Base-by-base conservation (phyloP, 352 stramenopile species). In the Globisporangium nunn region DNA sequence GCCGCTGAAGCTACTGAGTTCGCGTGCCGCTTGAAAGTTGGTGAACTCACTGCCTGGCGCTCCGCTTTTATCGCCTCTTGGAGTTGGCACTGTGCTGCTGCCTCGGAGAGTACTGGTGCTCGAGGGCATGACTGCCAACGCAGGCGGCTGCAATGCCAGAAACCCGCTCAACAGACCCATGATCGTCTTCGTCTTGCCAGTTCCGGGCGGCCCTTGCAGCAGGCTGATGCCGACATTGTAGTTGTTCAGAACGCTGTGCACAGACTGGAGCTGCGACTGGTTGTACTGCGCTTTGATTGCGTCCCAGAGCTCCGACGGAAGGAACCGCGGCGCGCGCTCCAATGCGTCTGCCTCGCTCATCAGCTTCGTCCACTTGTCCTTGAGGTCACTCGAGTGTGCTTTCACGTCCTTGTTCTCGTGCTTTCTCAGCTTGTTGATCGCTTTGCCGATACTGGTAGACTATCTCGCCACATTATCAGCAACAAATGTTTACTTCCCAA, bases 161-260 rank as follows among this genome's bases (percentile, higher is more conserved):
- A 93, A 78, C 6, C 85, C 81, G 47, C 83, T 93, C 1, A 95
- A 59, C 7, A 95, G 49, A 0, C 70, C 85, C 78, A 95, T 87
- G 46, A 97, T 93, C 4, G 91, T 98, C 58, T 94, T 93, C 2
- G 94, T 98, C 67, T 98, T 98, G 37, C 94, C 94, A 17, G 91
- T 98, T 58, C 95, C 95, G 1, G 96, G 96, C 6, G 96, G 96
- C 14, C 96, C 96, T 74, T 99, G 96, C 5, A 99, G 75, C 31
- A 95, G 52, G n/a, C 81, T 93, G 29, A 95, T 80, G 15, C 81
- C 85, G 35, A 81, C 71, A 10, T 61, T 82, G 67, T 95, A 95
- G 66, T 95, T 93, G 70, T 91, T 93, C 6, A 95, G 58, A 28
- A 91, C 83, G 45, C 74, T 93, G 61, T 93, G 81, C 45, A 95